Evolutionary conservation across 345 rosid genomes (phyloP), one percentile per base, ranked within the genome.

Genomic region (Chamaenerion angustifolium): DNA sequence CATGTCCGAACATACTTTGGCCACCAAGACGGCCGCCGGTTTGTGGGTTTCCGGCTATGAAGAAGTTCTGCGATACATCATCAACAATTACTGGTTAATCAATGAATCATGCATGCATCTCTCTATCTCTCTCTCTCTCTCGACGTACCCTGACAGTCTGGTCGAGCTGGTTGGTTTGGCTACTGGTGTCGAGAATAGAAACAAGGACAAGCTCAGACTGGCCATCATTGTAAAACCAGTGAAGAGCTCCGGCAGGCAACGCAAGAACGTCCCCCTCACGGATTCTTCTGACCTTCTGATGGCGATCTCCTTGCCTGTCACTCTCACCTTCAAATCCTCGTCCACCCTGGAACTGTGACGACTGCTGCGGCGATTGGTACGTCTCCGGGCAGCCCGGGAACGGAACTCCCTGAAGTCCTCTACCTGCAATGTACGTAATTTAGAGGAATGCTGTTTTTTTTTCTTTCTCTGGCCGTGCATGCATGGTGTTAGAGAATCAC

Each of bases 221-320:
- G 48, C 73, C 87, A 9, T 66, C 18, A 68, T 76, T 74, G 63
- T 65, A 71, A 43, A 64, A 23, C 82, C 82, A 80, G 48, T 74
- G 66, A 42, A 71, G 46, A 0, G 53, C 64, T 25, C 82, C 82
- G 1, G 74, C 46, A 0, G 77, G 80, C 62, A 76, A 8, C 3
- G 79, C 82, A 0, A 74, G 1, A 11, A 76, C 18, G 51, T 76
- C 76, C 0, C 80, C 86, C 12, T 67, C 56, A 1, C 68, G 46
- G 56, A 79, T 15, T 10, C 41, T 45, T 21, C 71, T 37, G 21
- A 67, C 59, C 55, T 71, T 67, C 57, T 71, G 76, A 64, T 72
- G 73, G 18, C 46, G 42, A 46, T 64, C 68, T 7, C 52, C 48
- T 1, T 31, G 54, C 10, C 21, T 11, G 0, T 31, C 50, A 14